These are phyloP conservation scores for Candida nitratophila DNA, from an alignment of 805 yeast genomes.

Conservation along the genomic window DNA sequence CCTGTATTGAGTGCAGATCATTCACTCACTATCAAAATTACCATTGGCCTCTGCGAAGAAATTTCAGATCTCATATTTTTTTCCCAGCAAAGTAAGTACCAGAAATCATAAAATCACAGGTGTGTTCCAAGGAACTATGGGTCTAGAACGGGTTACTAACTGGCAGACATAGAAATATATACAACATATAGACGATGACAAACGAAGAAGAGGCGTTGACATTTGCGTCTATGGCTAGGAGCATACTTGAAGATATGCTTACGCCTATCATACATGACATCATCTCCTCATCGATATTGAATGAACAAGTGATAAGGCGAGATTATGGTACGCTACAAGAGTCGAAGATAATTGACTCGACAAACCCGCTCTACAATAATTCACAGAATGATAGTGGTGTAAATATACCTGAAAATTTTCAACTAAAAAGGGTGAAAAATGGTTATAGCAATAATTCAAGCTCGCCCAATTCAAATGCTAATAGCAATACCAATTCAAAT, in stretches of 20 bases:
- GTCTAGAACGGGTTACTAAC: no score
- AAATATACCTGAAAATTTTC: background rate
- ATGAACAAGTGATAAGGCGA: conserved; percentile 23
- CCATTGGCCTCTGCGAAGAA: no score
- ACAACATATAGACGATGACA: conserved; percentile 7
- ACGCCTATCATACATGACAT: conserved; percentile 27
- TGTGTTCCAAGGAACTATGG: no score
- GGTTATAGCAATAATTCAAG: background rate
- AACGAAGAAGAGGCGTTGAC: conserved; percentile 14
- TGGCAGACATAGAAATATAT: no score
- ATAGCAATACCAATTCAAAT: background rate
- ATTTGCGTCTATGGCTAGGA: conserved; percentile 22
- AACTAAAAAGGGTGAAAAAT: background rate
- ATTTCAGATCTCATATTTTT: no score
- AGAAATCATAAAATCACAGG: no score
- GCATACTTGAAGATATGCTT: conserved; percentile 26
- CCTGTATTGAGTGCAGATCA: no score
- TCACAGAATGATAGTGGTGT: background rate
- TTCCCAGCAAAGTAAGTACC: no score
- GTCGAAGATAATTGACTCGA: conserved; percentile 18
- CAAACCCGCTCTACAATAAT: conserved; percentile 2
- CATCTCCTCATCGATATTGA: conserved; percentile 20
- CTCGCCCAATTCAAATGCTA: background rate
- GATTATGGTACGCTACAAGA: conserved; percentile 22
- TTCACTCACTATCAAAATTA: no score